Conservation (phyloP, 768 basidiomycete genomes). For the Mycena vitilis region DNA sequence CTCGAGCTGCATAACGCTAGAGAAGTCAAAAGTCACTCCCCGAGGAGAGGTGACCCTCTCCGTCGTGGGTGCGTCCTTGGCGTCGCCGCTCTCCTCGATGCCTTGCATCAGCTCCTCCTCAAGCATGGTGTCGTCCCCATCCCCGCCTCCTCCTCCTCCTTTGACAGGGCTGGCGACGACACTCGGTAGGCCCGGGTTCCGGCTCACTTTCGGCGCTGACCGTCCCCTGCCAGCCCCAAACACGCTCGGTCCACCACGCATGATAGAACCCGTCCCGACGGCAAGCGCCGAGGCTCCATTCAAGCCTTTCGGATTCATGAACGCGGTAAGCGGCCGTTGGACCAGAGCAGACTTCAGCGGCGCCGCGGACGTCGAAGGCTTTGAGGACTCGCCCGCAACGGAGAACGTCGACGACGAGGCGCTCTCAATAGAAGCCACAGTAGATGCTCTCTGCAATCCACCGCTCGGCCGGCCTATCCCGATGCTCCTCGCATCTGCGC, state of each 20-base stretch:
- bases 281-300: conserved; percentile 21
- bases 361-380: conserved; percentile 12
- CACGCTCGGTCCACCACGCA: conserved; percentile 30
- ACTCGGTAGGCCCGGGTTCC: conserved; percentile 56
- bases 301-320: conserved; percentile 25
- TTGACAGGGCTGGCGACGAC: conserved; percentile 62
- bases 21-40: conserved; percentile 33
- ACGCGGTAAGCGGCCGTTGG: conserved; percentile 30
- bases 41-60: conserved; percentile 36
- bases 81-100: conserved; percentile 21
- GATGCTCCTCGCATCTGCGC: conserved; percentile 35
- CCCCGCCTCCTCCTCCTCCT: conserved; percentile 38
- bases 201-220: conserved; percentile 42
- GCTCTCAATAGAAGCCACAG: conserved; percentile 33
- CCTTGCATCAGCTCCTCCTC: conserved; percentile 43
- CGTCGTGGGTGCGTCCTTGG: conserved; percentile 40
- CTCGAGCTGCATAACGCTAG: conserved; percentile 27
- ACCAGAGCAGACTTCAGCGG: conserved; percentile 20
- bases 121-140: conserved; percentile 31
- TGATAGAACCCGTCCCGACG: conserved; percentile 30
- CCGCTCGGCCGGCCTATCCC: conserved; percentile 34
- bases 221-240: conserved; percentile 39
- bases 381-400: conserved; percentile 3
- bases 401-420: conserved; percentile 28
- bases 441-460: conserved; percentile 29